Evolutionary conservation across 345 rosid species (phyloP), one percentile per base, ranked within the genome.

Genomic region (Brassica cretica): DNA sequence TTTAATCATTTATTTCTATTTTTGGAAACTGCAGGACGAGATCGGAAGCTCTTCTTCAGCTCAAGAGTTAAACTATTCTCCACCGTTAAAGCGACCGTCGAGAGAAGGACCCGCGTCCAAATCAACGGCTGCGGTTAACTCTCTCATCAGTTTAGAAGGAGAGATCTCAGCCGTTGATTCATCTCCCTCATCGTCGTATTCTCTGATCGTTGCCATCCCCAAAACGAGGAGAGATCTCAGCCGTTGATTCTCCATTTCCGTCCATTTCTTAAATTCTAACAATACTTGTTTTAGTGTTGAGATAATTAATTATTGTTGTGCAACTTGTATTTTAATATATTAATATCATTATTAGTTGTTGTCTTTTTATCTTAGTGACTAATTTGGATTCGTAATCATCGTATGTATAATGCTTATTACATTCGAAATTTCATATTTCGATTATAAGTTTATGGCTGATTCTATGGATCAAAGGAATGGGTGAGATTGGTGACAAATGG

Each of bases 41-140:
- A 82, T 83, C 39, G 90, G 84, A 56, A 78, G 83, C 64, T 84
- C 84, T 21, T 88, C 88, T 21, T 87, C 88, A n/a, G 83, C 75
- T 61, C 85, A 76, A 56, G 89, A 76, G 68, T 59, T 68, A 27
- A 68, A 73, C 71, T 49, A 49, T 73, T 68, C 71, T 15, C 75
- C 71, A 51, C 78, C 82, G 21, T 53, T 39, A 30, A 86, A 80
- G 66, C 77, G 32, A 24, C 16, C 51, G 16, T 65, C 63, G 12
- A 74, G 68, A 55, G 19, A 49, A 0, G 85, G 75, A 71, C 60
- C 67, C 18, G 83, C 73, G 72, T 82, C 85, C 7, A 78, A 73
- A 83, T 82, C 91, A 56, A 78, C 82, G 74, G 87, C 75, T 66
- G 66, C 65, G 5, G 64, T 85, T 56, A 77, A 75, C 68, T 81